phyloP scores from a whole-genome alignment of 2,329 filamentous ascomycete genomes.

The Epichloe amarillans region DNA sequence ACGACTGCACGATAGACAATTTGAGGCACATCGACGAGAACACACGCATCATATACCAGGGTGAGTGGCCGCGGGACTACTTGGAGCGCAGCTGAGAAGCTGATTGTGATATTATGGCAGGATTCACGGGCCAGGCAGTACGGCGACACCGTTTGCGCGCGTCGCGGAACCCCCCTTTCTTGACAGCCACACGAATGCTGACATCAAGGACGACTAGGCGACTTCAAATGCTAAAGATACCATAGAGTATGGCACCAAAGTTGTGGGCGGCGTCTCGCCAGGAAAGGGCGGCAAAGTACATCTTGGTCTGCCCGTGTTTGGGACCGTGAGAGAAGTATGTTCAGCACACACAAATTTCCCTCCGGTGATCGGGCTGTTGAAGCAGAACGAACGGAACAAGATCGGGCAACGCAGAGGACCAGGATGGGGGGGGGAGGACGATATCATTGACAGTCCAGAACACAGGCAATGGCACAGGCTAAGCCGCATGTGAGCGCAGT shows the following conservation, averaged over 20 bases:
- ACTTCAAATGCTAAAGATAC: slow-evolving; percentile 25
- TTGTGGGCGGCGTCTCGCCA: slow-evolving; percentile 26
- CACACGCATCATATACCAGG: slow-evolving; percentile 25
- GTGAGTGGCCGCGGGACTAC: slow-evolving; percentile 1
- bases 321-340: slow-evolving; percentile 19
- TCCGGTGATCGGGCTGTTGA: too few relatives aligned
- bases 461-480: slow-evolving; percentile 20
- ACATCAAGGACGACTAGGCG: slow-evolving; percentile 13
- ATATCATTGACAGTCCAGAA: not conserved
- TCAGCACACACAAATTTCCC: too few relatives aligned
- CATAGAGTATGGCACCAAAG: slow-evolving; percentile 23
- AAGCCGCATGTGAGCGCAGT: slow-evolving; percentile 55
- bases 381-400: too few relatives aligned
- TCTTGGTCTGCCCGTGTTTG: slow-evolving; percentile 22
- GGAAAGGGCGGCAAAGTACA: slow-evolving; percentile 21
- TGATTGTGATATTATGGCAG: slow-evolving; percentile 8
- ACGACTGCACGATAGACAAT: slow-evolving; percentile 19
- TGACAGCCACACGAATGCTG: not conserved
- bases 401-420: too few relatives aligned
- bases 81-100: not conserved
- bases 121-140: slow-evolving; percentile 26
- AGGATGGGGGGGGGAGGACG: too few relatives aligned
- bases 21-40: slow-evolving; percentile 13
- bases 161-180: not conserved
- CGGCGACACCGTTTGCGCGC: not conserved